phyloP scores from a whole-genome alignment of 495 filamentous ascomycete genomes.

The Letharia lupina region DNA sequence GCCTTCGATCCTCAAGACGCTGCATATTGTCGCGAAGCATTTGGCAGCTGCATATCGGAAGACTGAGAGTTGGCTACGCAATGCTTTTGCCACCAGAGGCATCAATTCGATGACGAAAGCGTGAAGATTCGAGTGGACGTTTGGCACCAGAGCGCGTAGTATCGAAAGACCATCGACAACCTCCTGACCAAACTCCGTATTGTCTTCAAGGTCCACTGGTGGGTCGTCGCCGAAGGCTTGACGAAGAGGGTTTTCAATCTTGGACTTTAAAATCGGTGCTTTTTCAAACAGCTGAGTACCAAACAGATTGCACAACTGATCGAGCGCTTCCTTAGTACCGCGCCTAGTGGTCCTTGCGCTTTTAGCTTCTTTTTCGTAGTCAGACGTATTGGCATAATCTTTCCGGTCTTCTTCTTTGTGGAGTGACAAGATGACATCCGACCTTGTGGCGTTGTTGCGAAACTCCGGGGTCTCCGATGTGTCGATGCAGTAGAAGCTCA shows the following conservation, averaged over 20 bases:
- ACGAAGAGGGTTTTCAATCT: slow-evolving; percentile 74
- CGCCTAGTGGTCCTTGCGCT: slow-evolving; percentile 81
- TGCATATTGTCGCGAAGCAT: slow-evolving; percentile 94
- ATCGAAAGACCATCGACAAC: slow-evolving; percentile 91
- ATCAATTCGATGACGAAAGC: slow-evolving; percentile 71
- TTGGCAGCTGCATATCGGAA: slow-evolving; percentile 96
- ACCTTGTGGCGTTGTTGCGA: slow-evolving; percentile 61
- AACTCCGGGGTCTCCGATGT: slow-evolving; percentile 97
- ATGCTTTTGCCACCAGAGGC: slow-evolving; percentile 76
- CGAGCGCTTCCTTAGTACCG: slow-evolving; percentile 89
- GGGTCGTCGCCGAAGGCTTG: slow-evolving; percentile 66
- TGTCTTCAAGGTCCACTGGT: slow-evolving; percentile 58
- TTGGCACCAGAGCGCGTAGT: slow-evolving; percentile 80
- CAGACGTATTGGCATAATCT: slow-evolving; percentile 81
- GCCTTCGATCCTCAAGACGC: slow-evolving; percentile 83
- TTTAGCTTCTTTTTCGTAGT: slow-evolving; percentile 77
- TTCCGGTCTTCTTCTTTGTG: slow-evolving; percentile 94
- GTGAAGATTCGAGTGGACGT: slow-evolving; percentile 63
- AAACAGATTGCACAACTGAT: slow-evolving; percentile 74
- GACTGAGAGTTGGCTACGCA: slow-evolving; percentile 79
- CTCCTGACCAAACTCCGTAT: slow-evolving; percentile 73
- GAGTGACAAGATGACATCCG: slow-evolving; percentile 75
- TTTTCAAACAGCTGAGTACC: slow-evolving; percentile 64
- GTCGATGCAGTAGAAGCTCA: slow-evolving; percentile 94
- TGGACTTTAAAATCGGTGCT: slow-evolving; percentile 66